Evolutionary conservation across 1,284 basidiomycete genomes (phyloP).

Genomic region (Ustilago tritici): DNA sequence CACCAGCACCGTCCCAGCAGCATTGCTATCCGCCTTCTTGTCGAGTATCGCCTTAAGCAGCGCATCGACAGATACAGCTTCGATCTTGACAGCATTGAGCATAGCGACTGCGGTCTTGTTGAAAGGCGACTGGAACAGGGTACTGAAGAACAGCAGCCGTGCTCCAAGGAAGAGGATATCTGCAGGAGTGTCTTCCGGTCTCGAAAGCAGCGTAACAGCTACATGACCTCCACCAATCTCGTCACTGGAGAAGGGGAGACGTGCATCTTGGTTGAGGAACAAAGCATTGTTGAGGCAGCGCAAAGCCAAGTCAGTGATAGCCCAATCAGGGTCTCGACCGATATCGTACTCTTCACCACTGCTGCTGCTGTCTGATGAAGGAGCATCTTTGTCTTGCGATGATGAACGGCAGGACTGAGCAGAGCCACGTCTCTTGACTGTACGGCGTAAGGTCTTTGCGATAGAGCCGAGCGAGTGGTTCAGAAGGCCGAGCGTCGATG

Average conservation of each 20-base stretch:
- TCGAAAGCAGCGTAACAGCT: slow-evolving; percentile 38
- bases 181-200: slow-evolving; percentile 38
- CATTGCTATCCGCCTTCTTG: slow-evolving; percentile 15
- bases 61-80: slow-evolving; percentile 34
- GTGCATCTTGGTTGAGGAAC: slow-evolving; percentile 51
- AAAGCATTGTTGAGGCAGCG: slow-evolving; percentile 64
- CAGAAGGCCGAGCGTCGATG: slow-evolving; percentile 8
- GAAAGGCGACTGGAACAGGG: slow-evolving; percentile 61
- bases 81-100: slow-evolving; percentile 33
- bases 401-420: slow-evolving; percentile 16
- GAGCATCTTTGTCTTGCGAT: slow-evolving; percentile 23
- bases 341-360: slow-evolving; percentile 25
- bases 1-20: slow-evolving; percentile 16
- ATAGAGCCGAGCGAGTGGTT: slow-evolving; percentile 25
- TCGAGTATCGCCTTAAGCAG: slow-evolving; percentile 29
- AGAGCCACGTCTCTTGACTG: slow-evolving; percentile 28
- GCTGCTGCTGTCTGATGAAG: slow-evolving; percentile 21
- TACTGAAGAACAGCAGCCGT: slow-evolving; percentile 61
- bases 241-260: slow-evolving; percentile 44
- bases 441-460: slow-evolving; percentile 34
- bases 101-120: slow-evolving; percentile 54
- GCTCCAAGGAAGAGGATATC: slow-evolving; percentile 59
- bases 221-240: slow-evolving; percentile 49
- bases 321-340: slow-evolving; percentile 41
- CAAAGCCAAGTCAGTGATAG: slow-evolving; percentile 56